These are phyloP conservation scores for Ilyonectria robusta DNA, from an alignment of 2,329 filamentous ascomycete genomes.

Conservation along the genomic window DNA sequence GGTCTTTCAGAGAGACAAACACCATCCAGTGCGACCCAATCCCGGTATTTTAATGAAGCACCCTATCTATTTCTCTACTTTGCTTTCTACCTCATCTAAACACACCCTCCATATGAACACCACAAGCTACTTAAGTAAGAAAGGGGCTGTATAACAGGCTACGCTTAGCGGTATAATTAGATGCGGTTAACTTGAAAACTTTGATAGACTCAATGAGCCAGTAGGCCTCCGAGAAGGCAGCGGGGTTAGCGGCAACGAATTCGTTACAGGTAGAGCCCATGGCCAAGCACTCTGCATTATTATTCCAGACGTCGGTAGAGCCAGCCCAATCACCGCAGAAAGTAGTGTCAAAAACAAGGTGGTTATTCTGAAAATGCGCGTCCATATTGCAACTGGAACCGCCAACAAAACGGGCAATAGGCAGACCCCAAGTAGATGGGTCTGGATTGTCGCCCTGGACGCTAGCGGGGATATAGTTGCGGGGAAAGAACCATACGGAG, in stretches of 20 bases:
- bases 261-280: slow-evolving; percentile 77
- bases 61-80: too few relatives aligned
- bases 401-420: slow-evolving; percentile 77
- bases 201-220: slow-evolving; percentile 83
- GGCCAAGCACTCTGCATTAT: slow-evolving; percentile 69
- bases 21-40: too few relatives aligned
- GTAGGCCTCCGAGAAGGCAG: slow-evolving; percentile 79
- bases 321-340: slow-evolving; percentile 94
- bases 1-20: too few relatives aligned
- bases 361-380: slow-evolving; percentile 77
- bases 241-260: slow-evolving; percentile 80
- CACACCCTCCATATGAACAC: too few relatives aligned
- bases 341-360: slow-evolving; percentile 85
- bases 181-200: slow-evolving; percentile 63
- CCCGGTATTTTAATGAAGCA: too few relatives aligned
- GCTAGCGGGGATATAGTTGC: slow-evolving; percentile 74
- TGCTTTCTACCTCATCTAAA: too few relatives aligned
- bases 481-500: slow-evolving; percentile 86
- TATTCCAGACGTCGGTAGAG: slow-evolving; percentile 68
- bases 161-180: slow-evolving; percentile 26
- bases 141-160: too few relatives aligned
- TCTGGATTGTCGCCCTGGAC: slow-evolving; percentile 72
- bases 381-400: slow-evolving; percentile 80
- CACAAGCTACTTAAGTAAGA: too few relatives aligned
- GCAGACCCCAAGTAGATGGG: slow-evolving; percentile 77